These are phyloP conservation scores for Syncephalastrum monosporum DNA, from an alignment of 371 early-diverging fungal species.

Conservation along the genomic window DNA sequence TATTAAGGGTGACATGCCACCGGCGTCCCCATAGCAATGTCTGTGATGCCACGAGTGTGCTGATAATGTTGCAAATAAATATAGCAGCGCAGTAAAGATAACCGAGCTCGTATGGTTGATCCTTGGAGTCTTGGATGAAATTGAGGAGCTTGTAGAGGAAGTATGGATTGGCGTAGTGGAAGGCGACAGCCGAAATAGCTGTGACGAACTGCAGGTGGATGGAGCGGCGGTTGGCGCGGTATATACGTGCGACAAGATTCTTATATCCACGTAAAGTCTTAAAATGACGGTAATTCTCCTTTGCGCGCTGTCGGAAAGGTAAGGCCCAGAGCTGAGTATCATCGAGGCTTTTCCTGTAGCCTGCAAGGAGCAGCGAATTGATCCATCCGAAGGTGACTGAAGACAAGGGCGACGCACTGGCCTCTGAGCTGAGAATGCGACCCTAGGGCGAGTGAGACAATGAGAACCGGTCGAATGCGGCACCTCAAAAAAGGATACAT, in stretches of 20 bases:
- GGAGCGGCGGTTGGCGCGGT: conserved; percentile 29
- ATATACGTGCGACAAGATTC: conserved; percentile 25
- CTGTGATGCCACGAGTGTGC: conserved; percentile 58
- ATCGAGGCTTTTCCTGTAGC: conserved; percentile 59
- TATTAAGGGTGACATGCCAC: conserved; percentile 56
- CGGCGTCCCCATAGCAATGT: conserved; percentile 59
- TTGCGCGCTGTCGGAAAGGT: conserved; percentile 39
- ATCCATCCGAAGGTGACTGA: conserved; percentile 77
- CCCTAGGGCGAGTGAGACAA: conserved; percentile 19
- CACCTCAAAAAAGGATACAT: conserved; percentile 7
- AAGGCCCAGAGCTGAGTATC: conserved; percentile 73
- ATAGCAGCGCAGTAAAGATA: conserved; percentile 55
- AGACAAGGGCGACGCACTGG: conserved; percentile 62
- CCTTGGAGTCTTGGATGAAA: conserved; percentile 44
- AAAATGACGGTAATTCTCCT: conserved; percentile 38
- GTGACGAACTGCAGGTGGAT: conserved; percentile 46
- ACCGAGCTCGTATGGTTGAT: conserved; percentile 33
- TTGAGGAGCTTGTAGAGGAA: conserved; percentile 47
- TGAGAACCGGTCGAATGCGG: too few species aligned
- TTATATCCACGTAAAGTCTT: conserved; percentile 9
- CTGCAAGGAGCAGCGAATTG: conserved; percentile 60
- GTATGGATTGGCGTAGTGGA: conserved; percentile 58
- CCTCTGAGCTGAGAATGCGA: conserved; percentile 59
- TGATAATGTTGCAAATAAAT: conserved; percentile 51
- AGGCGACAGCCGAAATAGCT: conserved; percentile 48